Conservation (phyloP, 164 flowering plant species). For the Pachysandra terminalis region DNA sequence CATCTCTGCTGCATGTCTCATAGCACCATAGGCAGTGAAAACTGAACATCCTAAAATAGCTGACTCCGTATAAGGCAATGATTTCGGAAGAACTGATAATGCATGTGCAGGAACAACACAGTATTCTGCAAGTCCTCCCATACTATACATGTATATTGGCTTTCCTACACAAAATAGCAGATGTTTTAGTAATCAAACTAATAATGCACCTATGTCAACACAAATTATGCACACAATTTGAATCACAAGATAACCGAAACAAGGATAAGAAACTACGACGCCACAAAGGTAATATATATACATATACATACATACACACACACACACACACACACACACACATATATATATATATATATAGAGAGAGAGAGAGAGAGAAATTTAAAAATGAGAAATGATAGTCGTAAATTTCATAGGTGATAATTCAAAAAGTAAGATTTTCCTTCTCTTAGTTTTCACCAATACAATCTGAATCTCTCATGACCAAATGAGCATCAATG, state of each 20-base stretch:
- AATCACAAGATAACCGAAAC: not conserved
- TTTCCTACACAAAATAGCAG: conserved; percentile 49
- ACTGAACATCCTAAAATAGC: conserved; percentile 97
- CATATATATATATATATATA: too few relatives aligned
- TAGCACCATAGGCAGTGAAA: conserved; percentile 98
- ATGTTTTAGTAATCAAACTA: not conserved
- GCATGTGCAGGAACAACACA: conserved; percentile 94
- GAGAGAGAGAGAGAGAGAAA: not conserved
- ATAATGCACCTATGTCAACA: not conserved
- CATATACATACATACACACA: too few relatives aligned
- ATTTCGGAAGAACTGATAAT: conserved; percentile 62
- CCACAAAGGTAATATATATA: not conserved
- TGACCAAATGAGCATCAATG: too few relatives aligned
- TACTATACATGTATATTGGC: conserved; percentile 95
- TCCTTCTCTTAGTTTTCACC: too few relatives aligned
- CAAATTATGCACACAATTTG: not conserved
- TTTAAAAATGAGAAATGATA: too few relatives aligned
- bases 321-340: too few relatives aligned
- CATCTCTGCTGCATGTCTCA: conserved; percentile 93
- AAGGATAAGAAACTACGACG: not conserved
- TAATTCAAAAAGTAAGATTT: too few relatives aligned
- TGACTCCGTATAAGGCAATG: conserved; percentile 89
- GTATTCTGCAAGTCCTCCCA: conserved; percentile 98
- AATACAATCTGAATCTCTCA: too few relatives aligned
- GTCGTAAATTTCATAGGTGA: too few relatives aligned